Evolutionary conservation across 2,329 filamentous ascomycete genomes (phyloP).

Genomic region (Decorospora gaudefroyi): DNA sequence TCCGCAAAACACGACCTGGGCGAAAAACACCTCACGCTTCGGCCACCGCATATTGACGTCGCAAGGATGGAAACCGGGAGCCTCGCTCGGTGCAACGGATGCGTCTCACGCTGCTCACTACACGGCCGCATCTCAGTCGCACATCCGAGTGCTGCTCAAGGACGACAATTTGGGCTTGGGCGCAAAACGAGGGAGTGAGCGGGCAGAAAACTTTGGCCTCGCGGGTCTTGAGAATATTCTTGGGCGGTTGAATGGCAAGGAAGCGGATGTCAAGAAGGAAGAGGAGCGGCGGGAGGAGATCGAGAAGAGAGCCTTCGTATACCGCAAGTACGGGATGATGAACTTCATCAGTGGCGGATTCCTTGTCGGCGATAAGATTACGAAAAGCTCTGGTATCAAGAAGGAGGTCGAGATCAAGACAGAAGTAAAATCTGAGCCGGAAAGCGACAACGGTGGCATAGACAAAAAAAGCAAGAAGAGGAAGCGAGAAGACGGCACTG

Average conservation of each 20-base stretch:
- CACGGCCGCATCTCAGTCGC: slow-evolving; percentile 78
- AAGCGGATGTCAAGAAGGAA: slow-evolving; percentile 72
- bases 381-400: slow-evolving; percentile 53
- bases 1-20: slow-evolving; percentile 96
- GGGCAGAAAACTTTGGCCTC: slow-evolving; percentile 75
- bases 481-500: slow-evolving; percentile 43
- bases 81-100: slow-evolving; percentile 77
- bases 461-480: slow-evolving; percentile 41
- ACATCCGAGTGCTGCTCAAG: slow-evolving; percentile 83
- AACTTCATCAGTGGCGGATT: slow-evolving; percentile 87
- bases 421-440: slow-evolving; percentile 51
- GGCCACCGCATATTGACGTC: slow-evolving; percentile 86
- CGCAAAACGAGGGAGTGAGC: slow-evolving; percentile 72
- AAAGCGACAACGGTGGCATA: slow-evolving; percentile 33
- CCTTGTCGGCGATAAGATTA: slow-evolving; percentile 62
- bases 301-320: slow-evolving; percentile 73
- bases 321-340: slow-evolving; percentile 77
- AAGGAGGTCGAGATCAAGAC: slow-evolving; percentile 33
- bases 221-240: slow-evolving; percentile 85
- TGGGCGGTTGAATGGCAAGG: slow-evolving; percentile 86
- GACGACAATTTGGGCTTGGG: slow-evolving; percentile 91
- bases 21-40: slow-evolving; percentile 77
- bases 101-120: slow-evolving; percentile 75
- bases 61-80: slow-evolving; percentile 89
- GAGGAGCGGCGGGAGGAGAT: slow-evolving; percentile 69